Evolutionary conservation across 2,329 filamentous ascomycete species (phyloP), one percentile per base, ranked within the genome.

Genomic region (Xylaria digitata): DNA sequence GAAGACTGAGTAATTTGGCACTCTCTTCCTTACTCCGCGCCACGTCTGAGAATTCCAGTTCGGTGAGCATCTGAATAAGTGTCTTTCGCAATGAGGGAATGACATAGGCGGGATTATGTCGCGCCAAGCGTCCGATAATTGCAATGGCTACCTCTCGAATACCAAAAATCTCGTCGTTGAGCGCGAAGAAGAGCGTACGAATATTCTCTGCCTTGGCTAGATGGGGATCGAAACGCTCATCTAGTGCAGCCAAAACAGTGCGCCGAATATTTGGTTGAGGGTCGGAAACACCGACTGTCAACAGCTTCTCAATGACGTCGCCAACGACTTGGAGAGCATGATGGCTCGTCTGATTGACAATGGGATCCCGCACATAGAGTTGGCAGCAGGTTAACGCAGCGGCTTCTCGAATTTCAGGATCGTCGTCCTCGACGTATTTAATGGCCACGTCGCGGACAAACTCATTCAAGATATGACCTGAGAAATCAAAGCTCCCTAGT

Each of bases 161-260:
- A 1, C 90, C 86, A 71, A 98, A 99, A 1, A 94, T 87, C 76
- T 98, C 95, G 74, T 99, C 96, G 72, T 99, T 97, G 17, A 99
- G 86, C 0, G 96, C 95, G 66, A 98, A 90, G 80, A 99, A 98
- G 0, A 99, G 82, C 15, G 94, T 97, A 21, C 96, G 90, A 54
- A 99, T 96, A 75, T 99, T 99, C 78, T 99, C 95, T 0, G 96
- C 94, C 78, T 97, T 97, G 48, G 94, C 94, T n/a, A 99, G 85
- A 77, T 99, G 96, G 53, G 93, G 90, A 77, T 99, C 96, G 75
- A 99, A 99, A 58, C 96, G 92, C 71, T 92, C 89, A 77, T 98
- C 96, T 9, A 99, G 85, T 19, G 96, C 96, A 56, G 90, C 89
- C 23, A 99, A 85, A 2, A 99, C 95, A 0, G 93, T 97, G 74